These are phyloP conservation scores for Phytophthora sojae DNA, from an alignment of 352 stramenopile genomes.

Conservation along the genomic window DNA sequence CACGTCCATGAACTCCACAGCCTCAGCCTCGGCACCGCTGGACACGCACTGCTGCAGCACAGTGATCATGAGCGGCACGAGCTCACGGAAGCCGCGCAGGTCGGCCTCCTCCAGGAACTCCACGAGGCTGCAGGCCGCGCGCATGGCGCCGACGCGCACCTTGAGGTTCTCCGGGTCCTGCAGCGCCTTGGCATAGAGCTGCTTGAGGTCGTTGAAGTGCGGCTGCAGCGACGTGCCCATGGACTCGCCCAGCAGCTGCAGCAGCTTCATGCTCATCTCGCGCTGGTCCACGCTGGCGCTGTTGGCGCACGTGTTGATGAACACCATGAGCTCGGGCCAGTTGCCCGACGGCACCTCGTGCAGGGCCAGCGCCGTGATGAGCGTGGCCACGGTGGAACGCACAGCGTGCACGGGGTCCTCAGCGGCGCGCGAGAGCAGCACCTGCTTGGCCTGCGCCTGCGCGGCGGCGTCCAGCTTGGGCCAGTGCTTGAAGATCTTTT, in stretches of 20 bases:
- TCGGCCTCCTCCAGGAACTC: conserved; percentile 86
- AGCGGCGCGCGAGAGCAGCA: conserved; percentile 85
- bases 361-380: conserved; percentile 86
- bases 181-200: conserved; percentile 70
- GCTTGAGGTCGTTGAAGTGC: conserved; percentile 86
- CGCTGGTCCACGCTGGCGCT: conserved; percentile 85
- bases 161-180: conserved; percentile 86
- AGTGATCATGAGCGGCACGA: conserved; percentile 87
- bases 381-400: conserved; percentile 81
- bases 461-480: conserved; percentile 86
- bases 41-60: conserved; percentile 87
- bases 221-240: conserved; percentile 89
- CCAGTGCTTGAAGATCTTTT: conserved; percentile 95
- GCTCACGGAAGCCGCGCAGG: conserved; percentile 70
- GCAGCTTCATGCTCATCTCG: conserved; percentile 94
- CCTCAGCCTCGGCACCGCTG: conserved; percentile 77
- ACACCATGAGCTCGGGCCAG: conserved; percentile 95
- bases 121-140: conserved; percentile 77
- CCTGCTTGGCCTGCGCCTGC: conserved; percentile 87
- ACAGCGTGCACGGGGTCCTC: conserved; percentile 92
- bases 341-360: conserved; percentile 76
- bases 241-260: conserved; percentile 94
- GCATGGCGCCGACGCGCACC: conserved; percentile 85
- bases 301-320: conserved; percentile 91
- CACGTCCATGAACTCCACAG: conserved; percentile 89